Evolutionary conservation across 2,329 filamentous ascomycete species (phyloP).

Genomic region (Trichophyton benhamiae): DNA sequence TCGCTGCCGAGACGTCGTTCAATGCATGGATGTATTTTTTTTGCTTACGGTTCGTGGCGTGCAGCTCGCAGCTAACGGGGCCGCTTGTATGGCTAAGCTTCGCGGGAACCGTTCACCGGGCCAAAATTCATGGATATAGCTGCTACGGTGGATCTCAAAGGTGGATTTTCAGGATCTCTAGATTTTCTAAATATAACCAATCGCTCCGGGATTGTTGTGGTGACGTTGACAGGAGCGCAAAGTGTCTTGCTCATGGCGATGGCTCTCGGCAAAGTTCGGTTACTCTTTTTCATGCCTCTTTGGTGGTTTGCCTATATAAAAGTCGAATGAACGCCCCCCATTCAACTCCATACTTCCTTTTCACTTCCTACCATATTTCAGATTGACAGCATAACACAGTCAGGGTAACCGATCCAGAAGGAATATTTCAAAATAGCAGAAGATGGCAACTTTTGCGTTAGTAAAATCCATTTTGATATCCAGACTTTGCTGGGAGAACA

Average conservation of each 20-base stretch:
- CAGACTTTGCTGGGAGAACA: neutral
- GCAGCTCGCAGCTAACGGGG: neutral
- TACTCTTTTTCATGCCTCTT: neutral
- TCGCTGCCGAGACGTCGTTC: neutral
- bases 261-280: neutral
- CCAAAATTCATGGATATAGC: neutral
- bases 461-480: neutral
- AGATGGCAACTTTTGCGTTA: constrained; percentile 8
- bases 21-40: neutral
- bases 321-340: neutral
- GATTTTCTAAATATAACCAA: neutral
- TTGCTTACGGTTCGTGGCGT: neutral
- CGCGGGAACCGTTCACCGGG: neutral
- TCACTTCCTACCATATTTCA: neutral
- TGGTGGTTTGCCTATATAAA: neutral
- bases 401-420: neutral
- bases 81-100: neutral
- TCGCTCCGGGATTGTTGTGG: neutral
- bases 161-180: neutral
- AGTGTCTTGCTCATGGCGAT: neutral
- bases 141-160: neutral
- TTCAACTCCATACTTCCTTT: neutral
- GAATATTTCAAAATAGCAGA: neutral
- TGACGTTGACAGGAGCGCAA: neutral
- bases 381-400: neutral